These are phyloP conservation scores for Boletus speciosus DNA, from an alignment of 768 basidiomycete genomes.

Conservation along the genomic window DNA sequence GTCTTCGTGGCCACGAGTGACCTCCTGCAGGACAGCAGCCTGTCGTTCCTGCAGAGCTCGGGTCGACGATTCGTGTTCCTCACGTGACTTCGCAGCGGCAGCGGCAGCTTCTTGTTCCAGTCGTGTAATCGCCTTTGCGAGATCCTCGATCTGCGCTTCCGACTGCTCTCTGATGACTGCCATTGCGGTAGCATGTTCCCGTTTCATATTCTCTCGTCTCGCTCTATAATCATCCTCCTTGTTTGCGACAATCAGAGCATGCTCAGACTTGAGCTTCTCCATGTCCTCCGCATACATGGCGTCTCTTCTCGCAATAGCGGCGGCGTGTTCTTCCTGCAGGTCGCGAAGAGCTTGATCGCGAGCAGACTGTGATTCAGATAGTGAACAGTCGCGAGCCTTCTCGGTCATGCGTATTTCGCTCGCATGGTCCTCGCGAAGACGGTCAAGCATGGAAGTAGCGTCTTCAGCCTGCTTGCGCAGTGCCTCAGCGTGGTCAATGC, in stretches of 20 bases:
- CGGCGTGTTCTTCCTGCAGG: slow-evolving; percentile 70
- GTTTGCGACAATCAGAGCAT: slow-evolving; percentile 47
- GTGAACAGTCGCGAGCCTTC: slow-evolving; percentile 67
- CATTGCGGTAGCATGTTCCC: slow-evolving; percentile 34
- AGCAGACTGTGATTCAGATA: slow-evolving; percentile 71
- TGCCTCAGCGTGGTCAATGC: slow-evolving; percentile 64
- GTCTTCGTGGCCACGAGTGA: slow-evolving; percentile 54
- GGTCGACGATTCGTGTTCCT: slow-evolving; percentile 48
- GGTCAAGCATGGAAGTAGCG: slow-evolving; percentile 57
- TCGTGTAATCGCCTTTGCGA: slow-evolving; percentile 53
- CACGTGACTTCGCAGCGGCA: slow-evolving; percentile 36
- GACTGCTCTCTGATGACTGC: slow-evolving; percentile 32
- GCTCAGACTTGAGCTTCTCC: slow-evolving; percentile 62
- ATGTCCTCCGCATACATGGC: slow-evolving; percentile 60
- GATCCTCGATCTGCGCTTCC: slow-evolving; percentile 51
- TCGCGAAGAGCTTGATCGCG: slow-evolving; percentile 57
- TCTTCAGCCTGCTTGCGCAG: slow-evolving; percentile 62
- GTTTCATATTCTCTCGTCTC: slow-evolving; percentile 30
- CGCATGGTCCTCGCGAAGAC: slow-evolving; percentile 74
- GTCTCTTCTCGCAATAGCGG: slow-evolving; percentile 66
- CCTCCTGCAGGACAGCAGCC: slow-evolving; percentile 47
- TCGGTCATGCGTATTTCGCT: slow-evolving; percentile 70
- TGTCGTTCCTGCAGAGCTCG: slow-evolving; percentile 54
- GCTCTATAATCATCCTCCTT: slow-evolving; percentile 59
- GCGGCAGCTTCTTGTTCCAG: slow-evolving; percentile 45